Conservation (phyloP, 169 alveolate species). For the Plasmodium falciparum region DNA sequence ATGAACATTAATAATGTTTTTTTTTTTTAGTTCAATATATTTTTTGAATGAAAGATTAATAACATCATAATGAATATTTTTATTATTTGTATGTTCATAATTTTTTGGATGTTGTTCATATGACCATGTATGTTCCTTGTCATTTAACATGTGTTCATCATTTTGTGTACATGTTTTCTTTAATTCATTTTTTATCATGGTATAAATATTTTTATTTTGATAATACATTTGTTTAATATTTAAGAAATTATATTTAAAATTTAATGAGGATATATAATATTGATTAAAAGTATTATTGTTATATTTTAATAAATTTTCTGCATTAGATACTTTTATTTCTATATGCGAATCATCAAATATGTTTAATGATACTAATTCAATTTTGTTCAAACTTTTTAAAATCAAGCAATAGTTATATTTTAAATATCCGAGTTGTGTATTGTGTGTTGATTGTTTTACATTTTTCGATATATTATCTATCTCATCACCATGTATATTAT, state of each 20-base stretch:
- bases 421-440: neutral
- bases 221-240: conserved; percentile 40
- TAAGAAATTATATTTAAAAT: conserved; percentile 29
- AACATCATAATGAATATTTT: neutral
- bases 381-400: conserved; percentile 1
- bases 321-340: neutral
- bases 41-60: conserved; percentile 6
- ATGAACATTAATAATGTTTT: conserved; percentile 18
- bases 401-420: conserved; percentile 31
- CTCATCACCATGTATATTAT: neutral
- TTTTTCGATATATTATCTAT: neutral
- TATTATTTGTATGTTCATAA: neutral
- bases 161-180: neutral
- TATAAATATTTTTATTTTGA: conserved; percentile 18
- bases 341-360: conserved; percentile 13
- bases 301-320: neutral
- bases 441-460: neutral
- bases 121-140: neutral
- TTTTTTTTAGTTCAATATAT: neutral
- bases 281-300: neutral
- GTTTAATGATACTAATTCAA: conserved; percentile 17
- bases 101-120: neutral
- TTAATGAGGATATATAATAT: conserved; percentile 40
- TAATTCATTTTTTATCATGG: neutral
- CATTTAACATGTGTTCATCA: neutral